Evolutionary conservation across 768 basidiomycete genomes (phyloP), one percentile per base, ranked within the genome.

Genomic region (Boletus sp.): DNA sequence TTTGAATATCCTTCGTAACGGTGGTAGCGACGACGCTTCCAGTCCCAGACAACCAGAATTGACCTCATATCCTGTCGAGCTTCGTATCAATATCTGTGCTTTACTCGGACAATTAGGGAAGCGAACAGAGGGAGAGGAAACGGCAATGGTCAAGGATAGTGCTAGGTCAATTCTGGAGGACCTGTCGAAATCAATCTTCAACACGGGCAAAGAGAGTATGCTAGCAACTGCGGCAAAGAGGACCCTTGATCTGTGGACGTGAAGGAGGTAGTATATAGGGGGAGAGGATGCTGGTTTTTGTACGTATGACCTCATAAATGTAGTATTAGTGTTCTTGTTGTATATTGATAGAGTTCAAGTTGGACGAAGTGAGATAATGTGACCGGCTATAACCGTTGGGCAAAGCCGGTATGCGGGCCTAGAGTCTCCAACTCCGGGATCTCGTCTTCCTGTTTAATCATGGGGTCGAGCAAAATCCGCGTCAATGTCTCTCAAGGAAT

Each of bases 51-150:
- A 57, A 45, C 9, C 40, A 42, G 64, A 64, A 28, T 50, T 41
- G 0, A 75, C 75, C 57, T 75, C 82, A 58, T 86, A 85, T 64
- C 87, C 87, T n/a, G 73, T 83, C 18, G 92, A 93, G 74, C 82
- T 94, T 55, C 83, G 90, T 47, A 76, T 83, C 29, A 94, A 94
- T 63, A 81, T 84, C 17, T 92, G 90, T 67, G 81, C 86, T 7
- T 78, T 94, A 57, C 72, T 94, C 29, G 77, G 82, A 40, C 86
- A 90, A 60, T 67, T 90, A 18, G 80, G 80, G 35, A 80, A 80
- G 62, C 78, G 84, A 64, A 73, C 76, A 4, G 68, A 80, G 9
- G 79, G 78, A 7, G 78, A 79, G 5, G 77, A 80, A 32, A 68
- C 84, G 54, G 70, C 73, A 28, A 73, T 69, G 35, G 65, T 91